Base-by-base conservation (phyloP, 2,329 filamentous ascomycete genomes). In the Diaporthe humulicola region DNA sequence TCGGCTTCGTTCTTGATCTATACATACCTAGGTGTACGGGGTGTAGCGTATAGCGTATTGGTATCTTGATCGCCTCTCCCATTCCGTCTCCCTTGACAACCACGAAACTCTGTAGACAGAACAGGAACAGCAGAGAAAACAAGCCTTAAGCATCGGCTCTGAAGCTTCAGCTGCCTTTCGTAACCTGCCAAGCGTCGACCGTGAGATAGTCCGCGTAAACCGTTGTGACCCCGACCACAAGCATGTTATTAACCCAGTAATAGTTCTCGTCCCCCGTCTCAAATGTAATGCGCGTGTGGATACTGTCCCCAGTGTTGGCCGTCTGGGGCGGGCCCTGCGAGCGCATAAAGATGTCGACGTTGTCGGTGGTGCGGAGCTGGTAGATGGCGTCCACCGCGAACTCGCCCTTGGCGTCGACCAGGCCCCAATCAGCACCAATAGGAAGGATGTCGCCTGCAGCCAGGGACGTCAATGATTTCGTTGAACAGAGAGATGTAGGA, bases 161-260 rank as follows among this genome's bases (percentile, higher is more conserved):
- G n/a, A 7, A 28, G 4, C 0, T 10, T 61, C 58, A 42, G 14
- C 19, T 14, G 8, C 3, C 8, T 17, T 19, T 14, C 4, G n/a
- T 22, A 1, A 61, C n/a, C 9, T 25, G 22, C 58, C 58, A 61
- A 12, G 58, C 38, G 25, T 61, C 58, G 38, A 61, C 15, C 2
- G 58, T 61, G 6, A 61, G 22, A 9, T 19, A 42, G 36, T 19
- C 36, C n/a, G 2, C n/a, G n/a, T n/a, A n/a, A n/a, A 61, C n/a
- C n/a, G 58, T 61, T 3, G 58, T 61, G 14, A 45, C 8, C 3
- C 58, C 58, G 10, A 61, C 58, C 36, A 61, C 36, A 17, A 61
- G 58, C 22, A 61, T 61, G 14, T 61, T 61, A 15, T 61, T 61
- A 14, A 61, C n/a, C 58, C 58, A 61, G n/a, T 61, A 61, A 19